Evolutionary conservation across 2,329 filamentous ascomycete species (phyloP), one percentile per base, ranked within the genome.

Genomic region (Ambrosiella beaveri): DNA sequence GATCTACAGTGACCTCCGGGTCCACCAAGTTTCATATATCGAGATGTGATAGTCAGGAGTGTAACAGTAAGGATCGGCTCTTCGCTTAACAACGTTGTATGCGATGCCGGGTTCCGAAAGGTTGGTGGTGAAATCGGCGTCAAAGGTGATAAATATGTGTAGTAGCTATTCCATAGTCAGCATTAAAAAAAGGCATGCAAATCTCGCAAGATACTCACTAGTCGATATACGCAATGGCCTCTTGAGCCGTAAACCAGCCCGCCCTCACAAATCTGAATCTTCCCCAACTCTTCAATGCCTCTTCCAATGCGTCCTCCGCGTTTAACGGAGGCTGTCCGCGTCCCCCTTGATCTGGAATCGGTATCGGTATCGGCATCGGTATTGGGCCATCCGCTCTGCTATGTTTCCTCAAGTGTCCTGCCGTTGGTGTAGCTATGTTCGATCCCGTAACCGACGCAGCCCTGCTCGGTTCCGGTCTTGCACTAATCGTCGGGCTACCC

Each of bases 61-160:
- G 91, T 95, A 40, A 97, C 86, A 1, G 88, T 86, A 9, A 98
- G 77, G 65, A 97, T 93, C 0, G 93, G 91, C 70, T 98, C 93
- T 65, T 96, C 88, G 9, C 82, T 86, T 37, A 98, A 76, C 7
- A 98, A 74, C 13, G 83, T 86, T 37, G 80, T 73, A 68, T 97
- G 91, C 2, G 84, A 85, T 27, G 81, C 78, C n/a, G 87, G 86
- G 61, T 86, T 81, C 63, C 84, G 84, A 66, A 94, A 96, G 44
- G 95, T 91, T 0, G 90, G 89, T 1, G 94, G 86, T 4, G 90
- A 90, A 61, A 97, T 94, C 0, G 93, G 93, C 2, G 91, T 97
- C 66, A 98, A 75, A 0, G 91, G 91, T 1, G 89, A 91, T 7
- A 97, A 78, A 65, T 89, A 88, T 64, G 85, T 82, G 71, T 96